Evolutionary conservation across 31 red algal species (phyloP).

Genomic region (Asparagopsis taxiformis): DNA sequence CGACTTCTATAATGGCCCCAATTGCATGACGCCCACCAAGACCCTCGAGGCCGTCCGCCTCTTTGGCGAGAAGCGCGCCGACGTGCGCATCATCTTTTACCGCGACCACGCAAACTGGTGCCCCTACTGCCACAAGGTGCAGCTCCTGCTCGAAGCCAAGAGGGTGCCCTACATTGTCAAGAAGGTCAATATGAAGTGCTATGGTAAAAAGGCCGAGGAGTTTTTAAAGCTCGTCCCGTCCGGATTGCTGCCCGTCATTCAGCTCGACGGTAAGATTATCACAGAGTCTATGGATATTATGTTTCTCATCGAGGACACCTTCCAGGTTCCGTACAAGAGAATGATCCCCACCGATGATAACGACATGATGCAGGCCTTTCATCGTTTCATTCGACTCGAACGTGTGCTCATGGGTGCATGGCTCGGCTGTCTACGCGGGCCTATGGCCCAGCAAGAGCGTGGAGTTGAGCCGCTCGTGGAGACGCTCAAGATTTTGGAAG

Average conservation of each 20-base stretch:
- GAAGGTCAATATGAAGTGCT: conserved; percentile 95
- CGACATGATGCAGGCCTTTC: conserved; percentile 76
- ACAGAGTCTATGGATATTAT: conserved; percentile 95
- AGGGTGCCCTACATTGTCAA: conserved; percentile 74
- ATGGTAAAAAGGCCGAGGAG: conserved; percentile 76
- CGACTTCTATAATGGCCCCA: conserved; percentile 60
- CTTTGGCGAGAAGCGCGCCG: conserved; percentile 50
- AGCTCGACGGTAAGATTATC: conserved; percentile 60
- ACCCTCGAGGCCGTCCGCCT: conserved; percentile 56
- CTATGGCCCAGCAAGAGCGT: conserved; percentile 1
- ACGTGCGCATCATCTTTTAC: conserved; percentile 84
- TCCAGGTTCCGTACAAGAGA: conserved; percentile 40
- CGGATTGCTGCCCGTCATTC: conserved; percentile 81
- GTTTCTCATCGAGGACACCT: conserved; percentile 68
- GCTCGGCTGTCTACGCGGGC: conserved; percentile 53
- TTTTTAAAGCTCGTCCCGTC: conserved; percentile 82
- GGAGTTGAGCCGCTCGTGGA: conserved; percentile 32
- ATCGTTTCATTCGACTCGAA: conserved; percentile 64
- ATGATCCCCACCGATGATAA: conserved; percentile 65
- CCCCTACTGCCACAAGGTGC: conserved; percentile 91
- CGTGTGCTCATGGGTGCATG: conserved; percentile 71
- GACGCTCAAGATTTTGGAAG: conserved; percentile 55
- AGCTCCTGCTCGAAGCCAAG: conserved; percentile 81
- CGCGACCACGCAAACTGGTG: conserved; percentile 90
- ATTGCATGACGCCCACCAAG: conserved; percentile 43